A percentile compares a stretch with the other conserved stretches of the same genome.
These are phyloP conservation scores for Fusarium newnesense DNA, from an alignment of 2,329 filamentous ascomycete species.

Conservation along the genomic window DNA sequence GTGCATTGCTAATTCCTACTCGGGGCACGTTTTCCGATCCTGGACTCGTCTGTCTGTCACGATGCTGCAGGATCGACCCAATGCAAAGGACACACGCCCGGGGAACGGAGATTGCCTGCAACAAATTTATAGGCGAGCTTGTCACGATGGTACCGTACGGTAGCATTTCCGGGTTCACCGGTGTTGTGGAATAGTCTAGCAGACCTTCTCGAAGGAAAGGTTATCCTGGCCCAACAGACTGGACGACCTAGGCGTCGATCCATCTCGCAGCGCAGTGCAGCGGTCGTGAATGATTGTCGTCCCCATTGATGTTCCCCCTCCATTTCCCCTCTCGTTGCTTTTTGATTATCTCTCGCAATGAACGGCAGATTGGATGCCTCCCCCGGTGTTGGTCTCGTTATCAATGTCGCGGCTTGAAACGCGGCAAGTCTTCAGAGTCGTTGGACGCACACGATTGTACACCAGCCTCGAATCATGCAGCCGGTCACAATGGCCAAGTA, in stretches of 20 bases:
- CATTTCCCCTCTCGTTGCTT: conserved; percentile 29
- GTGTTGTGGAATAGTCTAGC: conserved; percentile 28
- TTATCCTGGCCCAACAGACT: conserved; percentile 37
- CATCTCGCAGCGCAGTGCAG: conserved; percentile 26
- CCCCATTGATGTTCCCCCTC: conserved; percentile 9
- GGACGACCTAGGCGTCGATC: conserved; percentile 44
- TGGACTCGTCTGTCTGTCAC: conserved; percentile 20
- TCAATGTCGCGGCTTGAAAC: conserved; percentile 33
- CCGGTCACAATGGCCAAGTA: conserved; percentile 1
- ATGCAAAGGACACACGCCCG: conserved; percentile 35
- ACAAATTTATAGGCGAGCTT: conserved; percentile 15
- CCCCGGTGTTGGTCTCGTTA: conserved; percentile 21
- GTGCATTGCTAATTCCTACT: conserved; percentile 8
- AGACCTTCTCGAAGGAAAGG: conserved; percentile 42
- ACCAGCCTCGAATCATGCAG: conserved; percentile 24
- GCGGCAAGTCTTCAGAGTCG: conserved; percentile 28
- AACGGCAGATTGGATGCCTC: conserved; percentile 30
- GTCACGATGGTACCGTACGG: conserved; percentile 22
- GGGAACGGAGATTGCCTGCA: conserved; percentile 38
- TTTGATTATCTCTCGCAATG: conserved; percentile 18
- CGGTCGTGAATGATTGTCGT: conserved; percentile 14
- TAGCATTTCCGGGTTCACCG: conserved; percentile 36
- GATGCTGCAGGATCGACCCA: conserved; percentile 36
- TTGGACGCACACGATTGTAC: background rate
- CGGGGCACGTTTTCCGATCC: conserved; percentile 26